Evolutionary conservation across 805 yeast genomes (phyloP).

Genomic region (Groenewaldozyma salmanticensis): DNA sequence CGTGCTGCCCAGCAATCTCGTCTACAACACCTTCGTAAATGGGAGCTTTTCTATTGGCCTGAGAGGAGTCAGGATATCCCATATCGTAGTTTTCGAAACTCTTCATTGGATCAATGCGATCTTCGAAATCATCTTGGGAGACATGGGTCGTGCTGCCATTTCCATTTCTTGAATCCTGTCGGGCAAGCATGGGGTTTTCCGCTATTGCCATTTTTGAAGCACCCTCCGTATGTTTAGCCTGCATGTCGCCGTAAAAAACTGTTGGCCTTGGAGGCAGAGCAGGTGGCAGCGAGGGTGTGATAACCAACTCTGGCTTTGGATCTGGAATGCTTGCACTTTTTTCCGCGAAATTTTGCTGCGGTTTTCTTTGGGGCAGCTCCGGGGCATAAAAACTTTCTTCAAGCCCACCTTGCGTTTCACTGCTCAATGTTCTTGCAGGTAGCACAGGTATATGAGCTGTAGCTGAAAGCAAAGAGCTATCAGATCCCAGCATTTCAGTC

Average conservation of each 20-base stretch:
- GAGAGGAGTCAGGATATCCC: slow-evolving; percentile 23
- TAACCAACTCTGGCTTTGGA: no score
- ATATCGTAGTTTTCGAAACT: background rate
- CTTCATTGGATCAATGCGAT: background rate
- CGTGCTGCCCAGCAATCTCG: slow-evolving; percentile 17
- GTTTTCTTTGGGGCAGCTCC: no score
- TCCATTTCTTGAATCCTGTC: background rate
- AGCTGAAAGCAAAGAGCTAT: no score
- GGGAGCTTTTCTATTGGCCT: slow-evolving; percentile 26
- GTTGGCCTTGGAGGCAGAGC: slow-evolving; percentile 3
- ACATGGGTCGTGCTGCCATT: background rate
- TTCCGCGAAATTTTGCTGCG: no score
- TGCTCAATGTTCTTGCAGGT: no score
- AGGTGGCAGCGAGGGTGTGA: no score
- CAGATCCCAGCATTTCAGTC: no score
- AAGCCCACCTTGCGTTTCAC: no score
- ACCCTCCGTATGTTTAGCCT: background rate
- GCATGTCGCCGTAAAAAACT: background rate
- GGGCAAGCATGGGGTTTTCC: background rate
- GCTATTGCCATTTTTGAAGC: background rate
- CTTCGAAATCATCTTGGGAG: background rate
- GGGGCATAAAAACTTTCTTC: no score
- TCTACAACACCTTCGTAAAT: slow-evolving; percentile 16
- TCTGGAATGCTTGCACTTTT: no score
- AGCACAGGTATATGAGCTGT: no score